These are phyloP conservation scores for Dioszegia hungarica DNA, from an alignment of 768 basidiomycete genomes.

Conservation along the genomic window DNA sequence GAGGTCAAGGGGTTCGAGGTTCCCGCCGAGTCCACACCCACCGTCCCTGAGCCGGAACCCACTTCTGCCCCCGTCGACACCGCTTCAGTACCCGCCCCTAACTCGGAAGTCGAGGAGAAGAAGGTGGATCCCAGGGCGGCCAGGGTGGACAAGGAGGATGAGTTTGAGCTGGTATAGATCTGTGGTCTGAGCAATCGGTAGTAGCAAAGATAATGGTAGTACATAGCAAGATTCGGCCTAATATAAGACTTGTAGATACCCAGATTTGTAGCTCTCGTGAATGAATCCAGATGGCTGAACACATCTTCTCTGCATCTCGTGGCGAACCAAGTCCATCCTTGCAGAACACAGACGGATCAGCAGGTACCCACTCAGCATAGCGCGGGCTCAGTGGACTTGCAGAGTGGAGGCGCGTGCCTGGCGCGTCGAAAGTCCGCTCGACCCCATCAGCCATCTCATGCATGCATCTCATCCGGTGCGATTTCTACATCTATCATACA, in stretches of 20 bases:
- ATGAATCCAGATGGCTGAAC: no score
- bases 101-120: background rate
- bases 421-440: no score
- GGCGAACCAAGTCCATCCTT: no score
- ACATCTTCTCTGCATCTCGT: no score
- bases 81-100: background rate
- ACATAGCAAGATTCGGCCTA: background rate
- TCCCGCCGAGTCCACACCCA: background rate
- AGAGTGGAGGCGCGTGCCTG: no score
- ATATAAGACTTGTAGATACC: background rate
- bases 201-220: background rate
- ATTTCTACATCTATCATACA: no score
- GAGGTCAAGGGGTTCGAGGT: background rate
- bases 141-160: slow-evolving; percentile 5
- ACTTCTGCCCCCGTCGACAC: background rate
- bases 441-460: no score
- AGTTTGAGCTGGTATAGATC: slow-evolving; percentile 5
- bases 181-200: background rate
- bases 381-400: no score
- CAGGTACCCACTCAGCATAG: no score
- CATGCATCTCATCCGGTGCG: no score
- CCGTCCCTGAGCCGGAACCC: background rate
- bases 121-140: background rate
- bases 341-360: no score
- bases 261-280: no score